These are phyloP conservation scores for Starmera stellimalicola DNA, from an alignment of 1,139 yeast genomes.

Conservation along the genomic window DNA sequence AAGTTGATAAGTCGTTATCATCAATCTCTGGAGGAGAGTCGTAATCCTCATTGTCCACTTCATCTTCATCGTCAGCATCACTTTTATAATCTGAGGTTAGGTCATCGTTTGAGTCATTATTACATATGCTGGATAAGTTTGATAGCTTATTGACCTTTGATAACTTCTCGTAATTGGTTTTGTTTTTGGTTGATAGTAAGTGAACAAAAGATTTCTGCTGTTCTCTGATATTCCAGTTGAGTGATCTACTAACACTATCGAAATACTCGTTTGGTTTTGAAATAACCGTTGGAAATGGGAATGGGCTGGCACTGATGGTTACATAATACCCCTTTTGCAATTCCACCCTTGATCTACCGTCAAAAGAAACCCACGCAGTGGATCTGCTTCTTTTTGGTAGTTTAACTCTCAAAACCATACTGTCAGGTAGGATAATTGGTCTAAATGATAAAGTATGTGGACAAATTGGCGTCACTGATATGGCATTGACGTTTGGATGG, in stretches of 20 bases:
- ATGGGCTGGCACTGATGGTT: conserved; percentile 67
- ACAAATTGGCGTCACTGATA: conserved; percentile 84
- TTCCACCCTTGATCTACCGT: conserved; percentile 73
- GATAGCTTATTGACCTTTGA: conserved; percentile 14
- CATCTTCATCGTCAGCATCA: conserved; percentile 11
- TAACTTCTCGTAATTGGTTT: conserved; percentile 25
- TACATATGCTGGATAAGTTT: conserved; percentile 13
- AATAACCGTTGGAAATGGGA: conserved; percentile 79
- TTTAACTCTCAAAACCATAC: conserved; percentile 67
- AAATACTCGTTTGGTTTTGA: conserved; percentile 70
- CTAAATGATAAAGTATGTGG: conserved; percentile 87
- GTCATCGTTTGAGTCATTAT: conserved; percentile 13
- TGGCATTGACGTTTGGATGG: conserved; percentile 84
- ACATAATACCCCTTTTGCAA: conserved; percentile 67
- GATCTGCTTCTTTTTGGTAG: conserved; percentile 60
- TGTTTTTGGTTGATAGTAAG: conserved; percentile 38
- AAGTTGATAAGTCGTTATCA: conserved; percentile 16
- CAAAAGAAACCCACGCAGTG: conserved; percentile 89
- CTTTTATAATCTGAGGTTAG: conserved; percentile 11
- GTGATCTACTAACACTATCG: conserved; percentile 72
- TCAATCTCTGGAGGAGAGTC: conserved; percentile 20
- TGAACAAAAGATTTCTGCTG: conserved; percentile 68
- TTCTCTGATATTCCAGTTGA: conserved; percentile 83
- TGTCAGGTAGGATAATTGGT: conserved; percentile 80
- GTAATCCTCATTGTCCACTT: conserved; percentile 7